Base-by-base conservation (phyloP, 257 asterid genomes). In the Primulina tabacum region DNA sequence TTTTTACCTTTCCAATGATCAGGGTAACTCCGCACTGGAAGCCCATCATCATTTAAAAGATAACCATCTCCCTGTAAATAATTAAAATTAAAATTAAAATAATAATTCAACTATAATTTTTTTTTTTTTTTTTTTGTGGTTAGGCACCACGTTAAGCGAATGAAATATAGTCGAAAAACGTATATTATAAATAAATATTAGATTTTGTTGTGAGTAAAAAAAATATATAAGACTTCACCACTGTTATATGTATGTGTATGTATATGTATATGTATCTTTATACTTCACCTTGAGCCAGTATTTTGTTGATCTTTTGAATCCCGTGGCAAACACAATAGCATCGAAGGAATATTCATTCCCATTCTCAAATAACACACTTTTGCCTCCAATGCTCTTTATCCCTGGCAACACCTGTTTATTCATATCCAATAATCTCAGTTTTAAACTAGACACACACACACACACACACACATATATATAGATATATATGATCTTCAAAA, bases 1-100 rank as follows among this genome's bases (percentile, higher is more conserved):
- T 89, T 89, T 32, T 76, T 35, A 3, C 96, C 96, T 79, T 91
- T 91, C 97, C 96, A 91, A 8, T 84, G 84, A 55, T 82, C 68
- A 0, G 98, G 96, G 57, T 14, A 77, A 37, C 16, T 56, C 12
- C 30, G 76, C 72, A 79, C 82, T 18, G 96, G 74, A 28, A 86
- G 58, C 69, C 95, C 96, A 33, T 92, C 89, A 10, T 89, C 89
- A 58, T 65, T 76, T 17, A 92, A 50, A 67, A 89, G 69, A 73
- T 72, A 43, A 20, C 83, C 82, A 71, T 83, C 89, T 2, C 82
- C 95, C 90, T 90, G 43, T 62, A 10, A 53, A 73, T 21, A 9
- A 4, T 52, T 5, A n/a, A 21, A 21, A 21, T 21, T 21, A 29
- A 53, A 38, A 6, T 40, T 33, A 33, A 6, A 12, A 57, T 12